Base-by-base conservation (phyloP, 2,329 filamentous ascomycete species). In the Microthyrium microscopicum region DNA sequence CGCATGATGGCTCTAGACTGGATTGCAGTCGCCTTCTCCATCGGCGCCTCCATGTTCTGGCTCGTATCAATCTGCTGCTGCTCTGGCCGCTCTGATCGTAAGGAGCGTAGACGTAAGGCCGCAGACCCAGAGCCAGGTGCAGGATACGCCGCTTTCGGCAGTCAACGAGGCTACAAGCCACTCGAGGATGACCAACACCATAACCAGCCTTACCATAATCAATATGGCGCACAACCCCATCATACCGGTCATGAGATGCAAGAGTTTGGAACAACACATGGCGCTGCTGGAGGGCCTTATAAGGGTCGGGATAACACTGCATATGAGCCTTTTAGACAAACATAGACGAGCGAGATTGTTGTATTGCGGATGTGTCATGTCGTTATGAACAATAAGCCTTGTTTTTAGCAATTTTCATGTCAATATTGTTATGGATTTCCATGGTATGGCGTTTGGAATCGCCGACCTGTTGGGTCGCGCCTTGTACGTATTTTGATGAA, bases 31-130 rank as follows among this genome's bases (percentile, higher is more conserved):
- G 79, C 70, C 19, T 84, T 91, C 51, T 76, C 77, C 40, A 51
- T 89, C 21, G 80, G 56, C 26, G 77, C 78, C 5, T 72, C 70
- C 42, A 58, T 93, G 51, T 94, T 95, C 76, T 95, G 89, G 87
- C 61, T 85, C 49, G 72, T 91, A 54, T 82, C 75, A 55, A 70
- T 79, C 48, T 95, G 87, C 76, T 95, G 85, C 72, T 93, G 85
- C 66, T 73, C 69, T 45, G 81, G 82, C 29, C 63, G 66, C 45
- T 64, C 58, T 35, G 26, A 38, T 16, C 19, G 44, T 13, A 46
- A 46, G 36, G 45, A 42, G 7, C 37, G 42, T n/a, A n/a, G n/a
- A n/a, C n/a, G n/a, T n/a, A n/a, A n/a, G n/a, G n/a, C n/a, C 36
- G 56, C 55, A 25, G 66, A 65, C 20, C 68, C 73, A 50, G 73